Base-by-base conservation (phyloP, 345 rosid species). In the Trapa bicornis region DNA sequence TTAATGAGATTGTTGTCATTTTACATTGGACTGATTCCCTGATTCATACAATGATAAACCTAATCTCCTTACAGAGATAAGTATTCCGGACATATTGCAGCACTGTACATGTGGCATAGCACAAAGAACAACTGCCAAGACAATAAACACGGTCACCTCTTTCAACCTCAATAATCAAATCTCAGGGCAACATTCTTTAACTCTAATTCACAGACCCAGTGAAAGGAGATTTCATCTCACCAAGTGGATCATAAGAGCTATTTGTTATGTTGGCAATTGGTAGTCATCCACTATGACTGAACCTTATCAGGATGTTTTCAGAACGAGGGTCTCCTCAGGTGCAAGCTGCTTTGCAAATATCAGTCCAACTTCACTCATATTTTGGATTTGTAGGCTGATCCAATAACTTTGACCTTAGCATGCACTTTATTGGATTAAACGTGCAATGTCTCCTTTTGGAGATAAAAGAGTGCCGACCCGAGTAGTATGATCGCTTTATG, bases 331-430 rank as follows among this genome's bases (percentile, higher is more conserved):
- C 37, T 58, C 37, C 63, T 54, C 22, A 12, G 11, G 2, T 3
- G 10, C 12, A 33, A 38, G 63, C 63, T 11, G 15, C 16, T 9
- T 14, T 3, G 37, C 37, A 58, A 58, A 58, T 37, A 58, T 2
- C 37, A 3, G 10, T 10, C 63, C 37, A 0, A 12, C 15, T 58
- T 22, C 29, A 22, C 29, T 22, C 29, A 32, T 35, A 10, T 38
- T 17, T 9, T 11, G 14, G 63, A 33, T 32, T 11, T 32, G 63
- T 32, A 2, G 8, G 63, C 16, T 1, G 38, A 37, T 15, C 54
- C 75, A 73, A 93, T 68, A 93, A 77, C 81, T 88, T 87, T 37
- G 92, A 88, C 60, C 96, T 83, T 1, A 88, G 92, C 22, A 90
- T 84, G 77, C 89, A 86, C 76, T 88, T 93, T 65, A 75, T 84